These are phyloP conservation scores for Cordia subcordata DNA, from an alignment of 257 asterid species.

Conservation along the genomic window DNA sequence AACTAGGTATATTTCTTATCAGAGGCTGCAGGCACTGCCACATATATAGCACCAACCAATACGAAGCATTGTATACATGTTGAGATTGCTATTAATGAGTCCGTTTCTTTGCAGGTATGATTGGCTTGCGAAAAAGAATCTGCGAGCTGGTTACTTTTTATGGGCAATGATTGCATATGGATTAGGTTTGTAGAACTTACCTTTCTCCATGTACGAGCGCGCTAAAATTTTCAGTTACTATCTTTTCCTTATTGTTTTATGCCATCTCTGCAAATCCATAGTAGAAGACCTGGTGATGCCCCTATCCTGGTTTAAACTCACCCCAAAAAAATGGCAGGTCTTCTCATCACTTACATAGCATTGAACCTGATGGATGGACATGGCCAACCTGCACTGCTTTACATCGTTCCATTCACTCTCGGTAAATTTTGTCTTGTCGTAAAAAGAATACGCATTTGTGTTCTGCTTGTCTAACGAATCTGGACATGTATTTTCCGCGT, in stretches of 20 bases:
- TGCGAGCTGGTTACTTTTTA: conserved; percentile 74
- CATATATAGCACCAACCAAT: too few species aligned
- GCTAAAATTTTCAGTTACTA: not conserved
- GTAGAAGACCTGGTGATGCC: too few species aligned
- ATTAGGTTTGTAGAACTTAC: conserved; percentile 37
- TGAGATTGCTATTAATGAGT: not conserved
- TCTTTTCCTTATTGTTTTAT: not conserved
- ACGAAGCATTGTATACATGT: not conserved
- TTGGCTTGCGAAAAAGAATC: conserved; percentile 75
- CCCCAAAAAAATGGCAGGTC: conserved; percentile 43
- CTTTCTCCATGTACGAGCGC: not conserved
- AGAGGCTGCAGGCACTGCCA: too few species aligned
- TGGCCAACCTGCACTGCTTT: conserved; percentile 93
- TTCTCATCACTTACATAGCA: conserved; percentile 70
- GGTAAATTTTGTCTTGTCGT: conserved; percentile 34
- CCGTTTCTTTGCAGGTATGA: conserved; percentile 57
- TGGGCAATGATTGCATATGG: conserved; percentile 98
- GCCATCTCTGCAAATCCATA: not conserved
- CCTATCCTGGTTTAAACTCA: not conserved
- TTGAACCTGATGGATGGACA: conserved; percentile 92
- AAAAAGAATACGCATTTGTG: not conserved
- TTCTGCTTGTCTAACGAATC: not conserved
- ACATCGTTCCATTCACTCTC: conserved; percentile 80
- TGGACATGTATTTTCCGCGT: conserved; percentile 5
- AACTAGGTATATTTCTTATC: too few species aligned